phyloP scores from a whole-genome alignment of 768 basidiomycete species.

The Phanerochaete sordida region DNA sequence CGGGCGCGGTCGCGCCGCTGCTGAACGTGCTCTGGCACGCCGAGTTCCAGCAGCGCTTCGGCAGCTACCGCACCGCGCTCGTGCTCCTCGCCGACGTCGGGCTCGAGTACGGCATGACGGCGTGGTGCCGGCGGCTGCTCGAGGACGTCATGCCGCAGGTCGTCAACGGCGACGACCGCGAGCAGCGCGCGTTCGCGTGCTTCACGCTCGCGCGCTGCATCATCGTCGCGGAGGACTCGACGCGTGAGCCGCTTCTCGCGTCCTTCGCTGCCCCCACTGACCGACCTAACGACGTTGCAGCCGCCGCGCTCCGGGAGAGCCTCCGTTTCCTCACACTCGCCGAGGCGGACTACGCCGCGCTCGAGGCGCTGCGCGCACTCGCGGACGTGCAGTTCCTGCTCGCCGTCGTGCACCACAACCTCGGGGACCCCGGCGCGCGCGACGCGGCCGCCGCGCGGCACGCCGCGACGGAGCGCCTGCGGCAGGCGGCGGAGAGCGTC shows the following conservation, averaged over 20 bases:
- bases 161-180: constrained; percentile 64
- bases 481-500: constrained; percentile 38
- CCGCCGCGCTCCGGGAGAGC: constrained; percentile 36
- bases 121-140: constrained; percentile 57
- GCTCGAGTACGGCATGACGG: constrained; percentile 73
- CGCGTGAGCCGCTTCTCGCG: constrained; percentile 32
- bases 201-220: constrained; percentile 74
- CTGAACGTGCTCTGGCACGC: constrained; percentile 75
- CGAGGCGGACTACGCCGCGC: constrained; percentile 56
- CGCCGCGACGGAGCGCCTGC: constrained; percentile 38
- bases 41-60: constrained; percentile 70
- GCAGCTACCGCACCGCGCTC: constrained; percentile 63
- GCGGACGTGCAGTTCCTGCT: constrained; percentile 72
- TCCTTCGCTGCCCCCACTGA: neutral
- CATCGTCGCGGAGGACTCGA: constrained; percentile 50
- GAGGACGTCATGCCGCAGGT: constrained; percentile 79
- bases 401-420: constrained; percentile 69
- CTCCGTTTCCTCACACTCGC: constrained; percentile 58
- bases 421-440: constrained; percentile 51
- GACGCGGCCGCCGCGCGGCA: constrained; percentile 52
- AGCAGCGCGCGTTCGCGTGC: constrained; percentile 73
- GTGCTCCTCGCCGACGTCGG: constrained; percentile 76
- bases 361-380: constrained; percentile 57
- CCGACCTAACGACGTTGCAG: constrained; percentile 20
- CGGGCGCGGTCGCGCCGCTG: constrained; percentile 59